These are phyloP conservation scores for Leptographium flavum DNA, from an alignment of 2,329 filamentous ascomycete genomes.

Conservation along the genomic window DNA sequence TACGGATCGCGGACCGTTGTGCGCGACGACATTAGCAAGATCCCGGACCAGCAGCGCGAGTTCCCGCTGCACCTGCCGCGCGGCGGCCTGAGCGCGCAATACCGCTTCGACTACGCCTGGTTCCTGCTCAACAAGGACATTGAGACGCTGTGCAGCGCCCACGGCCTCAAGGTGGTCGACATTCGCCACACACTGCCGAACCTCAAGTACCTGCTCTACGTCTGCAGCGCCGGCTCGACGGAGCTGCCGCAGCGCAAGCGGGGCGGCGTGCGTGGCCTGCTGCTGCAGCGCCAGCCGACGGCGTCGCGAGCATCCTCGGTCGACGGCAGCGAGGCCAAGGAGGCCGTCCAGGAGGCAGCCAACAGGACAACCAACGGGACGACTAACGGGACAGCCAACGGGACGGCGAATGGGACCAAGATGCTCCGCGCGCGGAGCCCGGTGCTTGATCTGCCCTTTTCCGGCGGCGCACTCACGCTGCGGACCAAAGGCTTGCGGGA, in stretches of 20 bases:
- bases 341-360: not conserved
- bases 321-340: constrained; percentile 2
- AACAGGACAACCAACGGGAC: not conserved
- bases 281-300: no score
- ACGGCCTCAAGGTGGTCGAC: constrained; percentile 70
- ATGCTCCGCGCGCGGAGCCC: not conserved
- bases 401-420: no score
- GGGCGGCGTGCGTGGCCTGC: constrained; percentile 43
- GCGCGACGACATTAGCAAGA: constrained; percentile 55
- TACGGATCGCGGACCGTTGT: constrained; percentile 64
- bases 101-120: constrained; percentile 89
- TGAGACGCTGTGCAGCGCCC: constrained; percentile 49
- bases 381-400: not conserved
- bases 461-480: constrained; percentile 31
- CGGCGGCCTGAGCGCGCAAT: constrained; percentile 54
- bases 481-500: constrained; percentile 43
- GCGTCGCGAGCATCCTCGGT: not conserved
- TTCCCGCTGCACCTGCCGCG: constrained; percentile 66
- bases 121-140: constrained; percentile 97
- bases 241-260: constrained; percentile 47
- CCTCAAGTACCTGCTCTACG: constrained; percentile 80
- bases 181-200: constrained; percentile 88
- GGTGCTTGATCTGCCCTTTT: constrained; percentile 26
- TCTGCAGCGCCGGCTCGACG: constrained; percentile 65
- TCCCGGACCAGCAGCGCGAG: constrained; percentile 43